Evolutionary conservation across 1,139 yeast genomes (phyloP).

Genomic region (Pichia sorboxylosa): DNA sequence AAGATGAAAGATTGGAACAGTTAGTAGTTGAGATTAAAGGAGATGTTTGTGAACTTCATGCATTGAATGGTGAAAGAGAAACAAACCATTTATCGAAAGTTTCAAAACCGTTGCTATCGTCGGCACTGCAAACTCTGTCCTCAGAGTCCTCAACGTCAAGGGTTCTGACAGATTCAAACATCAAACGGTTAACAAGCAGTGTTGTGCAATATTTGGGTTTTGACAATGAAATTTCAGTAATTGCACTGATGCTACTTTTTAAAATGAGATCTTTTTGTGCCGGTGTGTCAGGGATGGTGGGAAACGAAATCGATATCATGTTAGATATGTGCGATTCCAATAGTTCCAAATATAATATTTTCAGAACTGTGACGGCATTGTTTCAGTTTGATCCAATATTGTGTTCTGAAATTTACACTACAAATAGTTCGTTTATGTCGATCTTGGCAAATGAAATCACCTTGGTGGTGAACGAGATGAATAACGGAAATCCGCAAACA

Average conservation of each 20-base stretch:
- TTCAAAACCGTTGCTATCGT: constrained; percentile 6
- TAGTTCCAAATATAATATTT: constrained; percentile 9
- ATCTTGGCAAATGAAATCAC: constrained; percentile 17
- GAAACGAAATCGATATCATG: constrained; percentile 14
- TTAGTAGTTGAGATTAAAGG: neutral
- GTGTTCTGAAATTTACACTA: constrained; percentile 13
- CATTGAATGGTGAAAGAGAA: constrained; percentile 1
- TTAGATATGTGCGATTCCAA: constrained; percentile 9
- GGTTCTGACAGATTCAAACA: neutral
- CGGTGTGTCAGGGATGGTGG: constrained; percentile 1
- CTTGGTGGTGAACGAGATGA: constrained; percentile 6
- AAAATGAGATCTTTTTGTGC: neutral
- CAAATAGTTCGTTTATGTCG: constrained; percentile 12
- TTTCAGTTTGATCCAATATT: constrained; percentile 14
- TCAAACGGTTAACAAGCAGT: neutral
- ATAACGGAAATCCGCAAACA: constrained; percentile 2
- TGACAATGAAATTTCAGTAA: constrained; percentile 5
- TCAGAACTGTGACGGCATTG: constrained; percentile 13
- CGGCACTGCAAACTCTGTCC: constrained; percentile 1
- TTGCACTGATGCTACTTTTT: constrained; percentile 4
- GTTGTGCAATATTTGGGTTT: constrained; percentile 4
- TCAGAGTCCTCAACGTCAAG: neutral
- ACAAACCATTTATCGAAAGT: constrained; percentile 1
- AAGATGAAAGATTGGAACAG: neutral
- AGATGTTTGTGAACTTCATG: constrained; percentile 1